Base-by-base conservation (phyloP, 495 filamentous ascomycete genomes). In the Penicillium dipodomyicola region DNA sequence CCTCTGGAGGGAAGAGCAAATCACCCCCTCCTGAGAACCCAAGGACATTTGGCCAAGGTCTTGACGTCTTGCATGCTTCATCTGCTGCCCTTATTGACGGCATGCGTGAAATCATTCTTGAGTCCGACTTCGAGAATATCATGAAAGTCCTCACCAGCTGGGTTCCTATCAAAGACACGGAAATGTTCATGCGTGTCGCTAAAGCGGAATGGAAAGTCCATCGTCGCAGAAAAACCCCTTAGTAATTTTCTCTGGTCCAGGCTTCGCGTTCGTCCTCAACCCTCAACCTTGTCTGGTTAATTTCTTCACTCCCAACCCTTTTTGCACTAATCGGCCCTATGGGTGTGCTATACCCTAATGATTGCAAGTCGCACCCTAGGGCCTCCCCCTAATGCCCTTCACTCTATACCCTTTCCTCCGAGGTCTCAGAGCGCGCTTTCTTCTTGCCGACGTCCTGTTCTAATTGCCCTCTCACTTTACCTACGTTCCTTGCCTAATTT, bases 101-200 rank as follows among this genome's bases (percentile, higher is more conserved):
- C 40, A 91, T 92, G 68, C 84, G 91, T 25, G 90, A 96, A 37
- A 92, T 96, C 51, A 78, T 98, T 19, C 81, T 99, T 1, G 92
- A 96, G 60, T 90, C 88, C 5, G 94, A 97, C 63, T 99, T 99
- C 65, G 94, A 99, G 71, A 95, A 96, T 64, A 87, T 87, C 14
- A 99, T 99, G 94, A 97, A 97, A 73, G 89, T 94, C 25, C 82
- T 99, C 57, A 99, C 94, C 39, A 90, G 88, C 54, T 97, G 90
- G 88, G 86, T 99, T 37, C 95, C 95, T 12, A 88, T 99, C 63
- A 90, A 89, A 72, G 95, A 97, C 58, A 90, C 95, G 69, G 94
- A 99, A 67, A 68, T 96, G 35, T 80, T 99, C 62, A 96, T 99
- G 91, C 86, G 87, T 57, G 92, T 99, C 20, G 85, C 91, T n/a